These are phyloP conservation scores for Ciborinia camelliae DNA, from an alignment of 2,329 filamentous ascomycete genomes.

Conservation along the genomic window DNA sequence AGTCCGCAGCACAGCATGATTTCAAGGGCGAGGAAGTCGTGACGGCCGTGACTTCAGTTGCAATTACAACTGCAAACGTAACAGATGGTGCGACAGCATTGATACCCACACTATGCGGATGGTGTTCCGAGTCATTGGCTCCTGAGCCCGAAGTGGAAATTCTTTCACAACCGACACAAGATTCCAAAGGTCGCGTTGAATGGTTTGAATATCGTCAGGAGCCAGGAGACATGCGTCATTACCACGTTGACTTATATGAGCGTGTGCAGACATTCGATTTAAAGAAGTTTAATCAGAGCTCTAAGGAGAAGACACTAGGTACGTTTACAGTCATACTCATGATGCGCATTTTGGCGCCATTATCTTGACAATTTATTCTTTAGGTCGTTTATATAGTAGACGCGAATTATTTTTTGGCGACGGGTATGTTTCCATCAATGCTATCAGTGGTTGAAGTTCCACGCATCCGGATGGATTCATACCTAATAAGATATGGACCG, in stretches of 20 bases:
- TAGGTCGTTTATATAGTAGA: not conserved
- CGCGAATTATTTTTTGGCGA: too few relatives aligned
- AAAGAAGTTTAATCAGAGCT: not conserved
- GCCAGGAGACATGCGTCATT: too few relatives aligned
- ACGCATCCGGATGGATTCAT: not conserved
- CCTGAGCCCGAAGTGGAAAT: too few relatives aligned
- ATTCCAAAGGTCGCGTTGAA: too few relatives aligned
- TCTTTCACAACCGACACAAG: too few relatives aligned
- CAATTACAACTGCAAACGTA: fast-evolving
- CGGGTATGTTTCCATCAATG: not conserved
- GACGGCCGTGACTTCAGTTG: not conserved
- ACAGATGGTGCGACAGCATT: not conserved
- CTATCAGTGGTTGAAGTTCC: not conserved
- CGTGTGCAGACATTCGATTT: not conserved
- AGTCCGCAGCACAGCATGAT: not conserved
- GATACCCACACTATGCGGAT: not conserved
- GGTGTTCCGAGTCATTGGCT: not conserved
- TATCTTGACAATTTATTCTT: not conserved
- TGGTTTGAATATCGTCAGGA: too few relatives aligned
- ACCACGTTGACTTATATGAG: not conserved
- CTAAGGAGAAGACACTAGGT: not conserved
- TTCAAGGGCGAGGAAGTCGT: fast-evolving
- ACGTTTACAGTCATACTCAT: too few relatives aligned
- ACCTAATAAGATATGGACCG: not conserved
- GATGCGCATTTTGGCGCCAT: fast-evolving